A percentile compares a stretch with the other conserved stretches of the same genome.
Evolutionary conservation across 257 asterid species (phyloP).

Genomic region (Phtheirospermum japonicum): DNA sequence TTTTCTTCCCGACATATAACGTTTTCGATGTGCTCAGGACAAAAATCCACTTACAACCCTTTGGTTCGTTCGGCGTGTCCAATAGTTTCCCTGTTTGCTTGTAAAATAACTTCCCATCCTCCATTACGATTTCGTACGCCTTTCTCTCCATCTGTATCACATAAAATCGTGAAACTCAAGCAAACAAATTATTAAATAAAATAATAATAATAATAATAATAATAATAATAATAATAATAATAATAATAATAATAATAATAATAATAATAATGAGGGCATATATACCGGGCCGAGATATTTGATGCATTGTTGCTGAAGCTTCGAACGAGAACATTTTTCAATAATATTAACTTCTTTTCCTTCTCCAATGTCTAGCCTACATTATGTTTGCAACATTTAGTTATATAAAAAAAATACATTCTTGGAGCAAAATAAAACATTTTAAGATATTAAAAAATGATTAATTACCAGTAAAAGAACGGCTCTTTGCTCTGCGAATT

Average conservation of each 20-base stretch:
- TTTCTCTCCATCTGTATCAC: slow-evolving; percentile 51
- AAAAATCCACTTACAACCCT: slow-evolving; percentile 56
- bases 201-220: too few species aligned
- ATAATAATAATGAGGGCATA: slow-evolving; percentile 25
- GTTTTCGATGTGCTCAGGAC: slow-evolving; percentile 53
- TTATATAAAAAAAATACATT: not conserved
- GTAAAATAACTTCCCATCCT: slow-evolving; percentile 52
- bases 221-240: too few species aligned
- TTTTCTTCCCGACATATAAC: slow-evolving; percentile 53
- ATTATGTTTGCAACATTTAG: not conserved
- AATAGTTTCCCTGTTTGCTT: slow-evolving; percentile 47
- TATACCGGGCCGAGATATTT: slow-evolving; percentile 62
- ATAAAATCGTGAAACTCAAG: not conserved
- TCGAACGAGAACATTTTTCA: slow-evolving; percentile 59
- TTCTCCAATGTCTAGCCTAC: slow-evolving; percentile 69
- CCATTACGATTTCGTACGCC: slow-evolving; percentile 48
- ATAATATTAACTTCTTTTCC: slow-evolving; percentile 56
- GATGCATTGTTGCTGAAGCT: slow-evolving; percentile 70
- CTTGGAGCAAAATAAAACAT: not conserved
- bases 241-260: too few species aligned
- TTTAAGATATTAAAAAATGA: slow-evolving; percentile 11
- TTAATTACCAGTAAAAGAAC: slow-evolving; percentile 51
- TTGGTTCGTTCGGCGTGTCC: slow-evolving; percentile 37
- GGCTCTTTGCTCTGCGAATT: slow-evolving; percentile 59
- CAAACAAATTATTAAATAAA: not conserved